A percentile compares a stretch with the other conserved stretches of the same genome.
phyloP scores from a whole-genome alignment of 441 rosid genomes.

The Gossypium lobatum region DNA sequence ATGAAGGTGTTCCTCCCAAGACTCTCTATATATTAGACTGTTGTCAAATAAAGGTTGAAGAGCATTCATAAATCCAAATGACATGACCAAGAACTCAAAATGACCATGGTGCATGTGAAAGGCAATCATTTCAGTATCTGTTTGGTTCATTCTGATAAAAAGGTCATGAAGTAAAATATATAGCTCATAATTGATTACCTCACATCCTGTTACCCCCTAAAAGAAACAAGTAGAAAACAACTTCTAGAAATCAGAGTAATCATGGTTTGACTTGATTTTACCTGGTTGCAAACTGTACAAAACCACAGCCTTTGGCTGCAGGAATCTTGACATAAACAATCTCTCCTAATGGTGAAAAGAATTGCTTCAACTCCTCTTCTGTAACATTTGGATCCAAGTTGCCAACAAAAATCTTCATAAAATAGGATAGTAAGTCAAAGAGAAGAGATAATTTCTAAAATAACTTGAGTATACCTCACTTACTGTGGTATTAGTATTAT shows the following conservation, averaged over 20 bases:
- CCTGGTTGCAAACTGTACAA: slow-evolving; percentile 77
- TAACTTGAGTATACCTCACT: slow-evolving; percentile 6
- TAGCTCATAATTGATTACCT: not conserved
- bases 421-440: slow-evolving; percentile 21
- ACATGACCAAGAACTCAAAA: too few species aligned
- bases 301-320: slow-evolving; percentile 76
- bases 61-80: too few species aligned
- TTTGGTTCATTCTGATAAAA: not conserved
- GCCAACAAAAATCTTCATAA: slow-evolving; percentile 59
- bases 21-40: too few species aligned
- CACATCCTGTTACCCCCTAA: not conserved
- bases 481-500: slow-evolving; percentile 67
- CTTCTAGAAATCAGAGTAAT: too few species aligned
- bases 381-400: slow-evolving; percentile 77
- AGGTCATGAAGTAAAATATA: not conserved
- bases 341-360: slow-evolving; percentile 68
- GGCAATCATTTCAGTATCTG: too few species aligned
- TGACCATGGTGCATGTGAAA: too few species aligned
- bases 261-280: not conserved
- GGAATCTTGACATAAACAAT: slow-evolving; percentile 75
- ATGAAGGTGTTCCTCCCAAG: too few species aligned
- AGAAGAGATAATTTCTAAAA: slow-evolving; percentile 4
- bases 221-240: not conserved
- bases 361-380: slow-evolving; percentile 80
- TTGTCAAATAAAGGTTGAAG: too few species aligned